Percentiles rank a stretch among this genome's conserved stretches.
Conservation (phyloP, 306 rosid genomes). For the Cucurbita pepo region DNA sequence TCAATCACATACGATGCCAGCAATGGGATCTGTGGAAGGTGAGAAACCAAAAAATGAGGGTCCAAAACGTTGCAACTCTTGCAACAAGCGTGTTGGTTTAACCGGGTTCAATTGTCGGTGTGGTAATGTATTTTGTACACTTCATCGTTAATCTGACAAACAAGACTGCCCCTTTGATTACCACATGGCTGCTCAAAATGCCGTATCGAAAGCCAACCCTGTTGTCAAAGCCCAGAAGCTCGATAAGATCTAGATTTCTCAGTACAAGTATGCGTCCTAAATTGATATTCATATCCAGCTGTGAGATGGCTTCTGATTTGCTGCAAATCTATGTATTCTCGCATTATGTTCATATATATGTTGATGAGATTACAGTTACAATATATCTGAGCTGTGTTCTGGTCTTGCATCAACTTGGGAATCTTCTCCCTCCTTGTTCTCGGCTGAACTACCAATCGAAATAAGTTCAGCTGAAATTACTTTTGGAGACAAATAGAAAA, state of each 20-base stretch:
- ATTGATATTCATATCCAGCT: slow-evolving; percentile 33
- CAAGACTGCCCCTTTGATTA: slow-evolving; percentile 70
- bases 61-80: slow-evolving; percentile 64
- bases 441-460: too few species aligned
- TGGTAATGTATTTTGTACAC: slow-evolving; percentile 57
- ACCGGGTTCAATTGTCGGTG: slow-evolving; percentile 87
- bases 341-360: background rate
- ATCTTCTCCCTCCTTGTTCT: too few species aligned
- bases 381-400: background rate
- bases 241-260: slow-evolving; percentile 51
- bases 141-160: slow-evolving; percentile 86
- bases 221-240: slow-evolving; percentile 87
- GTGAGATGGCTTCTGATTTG: background rate
- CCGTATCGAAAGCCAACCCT: slow-evolving; percentile 81
- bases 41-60: slow-evolving; percentile 57
- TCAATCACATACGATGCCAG: slow-evolving; percentile 17
- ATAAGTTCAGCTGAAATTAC: too few species aligned
- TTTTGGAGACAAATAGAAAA: too few species aligned
- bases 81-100: slow-evolving; percentile 82
- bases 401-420: too few species aligned
- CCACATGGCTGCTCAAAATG: slow-evolving; percentile 69
- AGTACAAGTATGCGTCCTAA: slow-evolving; percentile 15
- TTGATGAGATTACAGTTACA: background rate
- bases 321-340: background rate
- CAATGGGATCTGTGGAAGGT: slow-evolving; percentile 28